Conservation (phyloP, 2,329 filamentous ascomycete genomes). For the Curvularia hawaiiensis region DNA sequence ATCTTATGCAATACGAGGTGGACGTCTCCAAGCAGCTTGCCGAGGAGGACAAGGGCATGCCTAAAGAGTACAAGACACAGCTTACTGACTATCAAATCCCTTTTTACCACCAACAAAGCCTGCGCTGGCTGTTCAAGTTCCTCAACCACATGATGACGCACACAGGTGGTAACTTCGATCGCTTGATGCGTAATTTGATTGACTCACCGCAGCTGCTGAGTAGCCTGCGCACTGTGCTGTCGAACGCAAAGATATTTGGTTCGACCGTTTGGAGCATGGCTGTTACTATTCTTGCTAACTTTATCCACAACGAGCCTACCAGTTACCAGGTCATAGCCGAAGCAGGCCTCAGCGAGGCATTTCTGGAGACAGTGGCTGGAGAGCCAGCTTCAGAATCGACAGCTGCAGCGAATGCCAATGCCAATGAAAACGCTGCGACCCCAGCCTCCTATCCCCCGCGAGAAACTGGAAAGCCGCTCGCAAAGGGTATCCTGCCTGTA, state of each 20-base stretch:
- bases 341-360: slow-evolving; percentile 84
- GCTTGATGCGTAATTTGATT: slow-evolving; percentile 87
- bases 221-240: slow-evolving; percentile 80
- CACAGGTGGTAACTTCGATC: slow-evolving; percentile 82
- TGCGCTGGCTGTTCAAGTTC: slow-evolving; percentile 95
- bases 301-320: slow-evolving; percentile 98
- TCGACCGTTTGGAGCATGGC: slow-evolving; percentile 96
- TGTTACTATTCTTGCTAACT: slow-evolving; percentile 88
- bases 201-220: slow-evolving; percentile 86
- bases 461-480: slow-evolving; percentile 48
- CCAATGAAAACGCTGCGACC: slow-evolving; percentile 20
- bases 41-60: slow-evolving; percentile 73
- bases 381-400: slow-evolving; percentile 33
- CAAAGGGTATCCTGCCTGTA: slow-evolving; percentile 81
- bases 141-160: slow-evolving; percentile 93
- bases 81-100: slow-evolving; percentile 92
- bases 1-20: slow-evolving; percentile 81
- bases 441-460: slow-evolving; percentile 29
- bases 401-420: slow-evolving; percentile 23
- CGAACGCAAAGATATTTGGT: slow-evolving; percentile 79
- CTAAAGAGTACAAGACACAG: slow-evolving; percentile 73
- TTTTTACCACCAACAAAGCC: slow-evolving; percentile 88
- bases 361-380: slow-evolving; percentile 78
- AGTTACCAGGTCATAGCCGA: slow-evolving; percentile 96
- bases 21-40: slow-evolving; percentile 69